phyloP scores from a whole-genome alignment of 2,329 filamentous ascomycete genomes.

The Alternaria sp. region DNA sequence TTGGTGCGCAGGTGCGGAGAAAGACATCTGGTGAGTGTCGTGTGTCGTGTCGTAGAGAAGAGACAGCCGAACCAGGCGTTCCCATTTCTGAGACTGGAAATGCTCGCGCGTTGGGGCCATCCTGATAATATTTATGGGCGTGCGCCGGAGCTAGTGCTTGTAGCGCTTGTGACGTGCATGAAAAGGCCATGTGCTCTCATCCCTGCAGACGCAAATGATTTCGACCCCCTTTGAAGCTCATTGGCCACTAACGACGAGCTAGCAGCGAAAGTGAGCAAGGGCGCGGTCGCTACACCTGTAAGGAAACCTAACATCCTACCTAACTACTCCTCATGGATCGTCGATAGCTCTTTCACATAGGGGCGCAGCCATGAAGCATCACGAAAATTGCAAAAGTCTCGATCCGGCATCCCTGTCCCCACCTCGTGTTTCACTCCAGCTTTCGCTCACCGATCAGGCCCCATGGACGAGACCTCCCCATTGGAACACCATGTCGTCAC shows the following conservation, averaged over 20 bases:
- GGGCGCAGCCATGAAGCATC: neutral
- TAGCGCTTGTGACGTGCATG: conserved; percentile 23
- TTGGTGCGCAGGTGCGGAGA: neutral
- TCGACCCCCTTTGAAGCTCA: neutral
- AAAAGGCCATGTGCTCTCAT: conserved; percentile 4
- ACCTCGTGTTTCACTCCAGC: conserved; percentile 6
- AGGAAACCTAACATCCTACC: conserved; percentile 10
- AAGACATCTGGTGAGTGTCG: neutral
- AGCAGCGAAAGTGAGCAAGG: conserved; percentile 5
- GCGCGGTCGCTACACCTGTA: conserved; percentile 3
- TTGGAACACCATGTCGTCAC: conserved; percentile 3
- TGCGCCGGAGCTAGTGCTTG: conserved; percentile 15
- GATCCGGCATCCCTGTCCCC: conserved; percentile 2
- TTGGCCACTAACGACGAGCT: conserved; percentile 5
- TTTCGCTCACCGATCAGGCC: conserved; percentile 20
- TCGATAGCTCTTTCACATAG: conserved; percentile 1
- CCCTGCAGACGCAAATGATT: neutral
- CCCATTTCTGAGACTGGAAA: neutral
- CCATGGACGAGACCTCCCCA: conserved; percentile 1
- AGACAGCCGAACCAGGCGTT: neutral
- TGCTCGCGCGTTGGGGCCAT: neutral
- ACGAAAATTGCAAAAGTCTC: neutral
- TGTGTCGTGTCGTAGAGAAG: neutral
- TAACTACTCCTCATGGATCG: neutral
- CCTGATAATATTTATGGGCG: conserved; percentile 7